phyloP scores from a whole-genome alignment of 139 green algal genomes.

The Tetradesmus lagerheimii region DNA sequence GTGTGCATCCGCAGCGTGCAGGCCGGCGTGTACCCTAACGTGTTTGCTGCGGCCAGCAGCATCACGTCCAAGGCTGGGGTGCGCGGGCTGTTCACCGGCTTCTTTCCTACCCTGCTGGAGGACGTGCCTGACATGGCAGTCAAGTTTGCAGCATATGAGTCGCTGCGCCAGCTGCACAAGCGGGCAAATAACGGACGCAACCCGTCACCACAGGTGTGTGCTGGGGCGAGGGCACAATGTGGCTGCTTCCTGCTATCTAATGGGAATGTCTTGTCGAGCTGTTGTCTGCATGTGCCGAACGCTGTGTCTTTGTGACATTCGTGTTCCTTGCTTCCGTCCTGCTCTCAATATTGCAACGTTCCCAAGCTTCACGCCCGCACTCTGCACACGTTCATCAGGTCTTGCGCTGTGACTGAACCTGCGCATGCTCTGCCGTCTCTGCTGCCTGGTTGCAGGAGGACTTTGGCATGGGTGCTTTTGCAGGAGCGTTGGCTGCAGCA shows the following conservation, averaged over 20 bases:
- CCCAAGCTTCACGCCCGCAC: too few species aligned
- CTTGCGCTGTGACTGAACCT: background rate
- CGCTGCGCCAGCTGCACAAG: constrained; percentile 74
- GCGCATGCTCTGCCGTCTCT: background rate
- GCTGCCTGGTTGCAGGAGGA: constrained; percentile 64
- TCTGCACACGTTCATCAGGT: background rate
- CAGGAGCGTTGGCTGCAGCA: constrained; percentile 82
- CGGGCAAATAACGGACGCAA: background rate
- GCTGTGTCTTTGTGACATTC: too few species aligned
- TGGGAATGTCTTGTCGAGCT: too few species aligned
- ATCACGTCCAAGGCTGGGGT: constrained; percentile 74
- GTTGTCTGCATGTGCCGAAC: too few species aligned
- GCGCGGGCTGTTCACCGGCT: constrained; percentile 87
- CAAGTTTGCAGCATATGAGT: constrained; percentile 91
- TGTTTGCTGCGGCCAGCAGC: constrained; percentile 64
- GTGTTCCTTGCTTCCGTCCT: too few species aligned
- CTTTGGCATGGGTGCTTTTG: constrained; percentile 81
- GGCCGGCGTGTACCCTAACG: constrained; percentile 86
- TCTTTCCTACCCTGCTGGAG: constrained; percentile 86
- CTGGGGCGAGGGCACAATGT: too few species aligned
- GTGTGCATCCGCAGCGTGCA: constrained; percentile 91
- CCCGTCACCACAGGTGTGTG: constrained; percentile 28
- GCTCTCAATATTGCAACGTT: too few species aligned
- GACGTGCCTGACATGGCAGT: constrained; percentile 93
- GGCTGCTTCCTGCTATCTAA: too few species aligned